A percentile compares a stretch with the other conserved stretches of the same genome.
Conservation (phyloP, 2,329 filamentous ascomycete genomes). For the Gliomastix tumulicola region DNA sequence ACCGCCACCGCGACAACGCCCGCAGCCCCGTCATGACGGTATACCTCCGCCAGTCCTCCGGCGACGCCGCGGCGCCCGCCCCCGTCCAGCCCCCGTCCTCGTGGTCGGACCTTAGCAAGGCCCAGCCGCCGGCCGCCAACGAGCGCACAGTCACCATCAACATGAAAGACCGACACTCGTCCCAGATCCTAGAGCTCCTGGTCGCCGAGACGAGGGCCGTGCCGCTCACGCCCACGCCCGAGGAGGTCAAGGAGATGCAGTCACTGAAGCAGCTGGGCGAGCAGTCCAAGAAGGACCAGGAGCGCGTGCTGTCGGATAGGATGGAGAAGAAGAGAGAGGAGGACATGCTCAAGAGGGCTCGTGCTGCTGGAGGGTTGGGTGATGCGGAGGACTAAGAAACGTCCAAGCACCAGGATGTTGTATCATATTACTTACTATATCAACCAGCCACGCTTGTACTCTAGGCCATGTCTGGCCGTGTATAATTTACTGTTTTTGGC, state of each 20-base stretch:
- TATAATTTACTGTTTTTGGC: too few relatives aligned
- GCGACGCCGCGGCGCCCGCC: slow-evolving; percentile 13
- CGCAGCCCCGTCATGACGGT: slow-evolving; percentile 57
- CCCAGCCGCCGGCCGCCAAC: slow-evolving; percentile 36
- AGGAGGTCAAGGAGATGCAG: slow-evolving; percentile 52
- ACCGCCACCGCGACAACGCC: slow-evolving; percentile 53
- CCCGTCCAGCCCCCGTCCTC: slow-evolving; percentile 38
- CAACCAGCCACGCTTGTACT: too few relatives aligned
- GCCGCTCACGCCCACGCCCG: slow-evolving; percentile 45
- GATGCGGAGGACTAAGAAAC: slow-evolving; percentile 21
- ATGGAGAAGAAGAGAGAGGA: slow-evolving; percentile 56
- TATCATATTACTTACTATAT: slow-evolving; percentile 4
- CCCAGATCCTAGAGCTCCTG: slow-evolving; percentile 57
- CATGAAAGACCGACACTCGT: slow-evolving; percentile 56
- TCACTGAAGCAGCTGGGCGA: slow-evolving; percentile 47
- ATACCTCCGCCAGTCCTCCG: slow-evolving; percentile 44
- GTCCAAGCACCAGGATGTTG: slow-evolving; percentile 5
- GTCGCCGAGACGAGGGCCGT: slow-evolving; percentile 55
- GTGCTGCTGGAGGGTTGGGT: slow-evolving; percentile 26
- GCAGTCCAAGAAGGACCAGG: slow-evolving; percentile 46
- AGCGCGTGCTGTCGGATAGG: slow-evolving; percentile 42
- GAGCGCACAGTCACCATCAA: slow-evolving; percentile 49
- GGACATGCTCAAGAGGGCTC: slow-evolving; percentile 34
- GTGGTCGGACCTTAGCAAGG: slow-evolving; percentile 36
- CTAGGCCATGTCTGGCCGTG: too few relatives aligned